phyloP scores from a whole-genome alignment of 2,329 filamentous ascomycete species.

The Aspergillus flavus region DNA sequence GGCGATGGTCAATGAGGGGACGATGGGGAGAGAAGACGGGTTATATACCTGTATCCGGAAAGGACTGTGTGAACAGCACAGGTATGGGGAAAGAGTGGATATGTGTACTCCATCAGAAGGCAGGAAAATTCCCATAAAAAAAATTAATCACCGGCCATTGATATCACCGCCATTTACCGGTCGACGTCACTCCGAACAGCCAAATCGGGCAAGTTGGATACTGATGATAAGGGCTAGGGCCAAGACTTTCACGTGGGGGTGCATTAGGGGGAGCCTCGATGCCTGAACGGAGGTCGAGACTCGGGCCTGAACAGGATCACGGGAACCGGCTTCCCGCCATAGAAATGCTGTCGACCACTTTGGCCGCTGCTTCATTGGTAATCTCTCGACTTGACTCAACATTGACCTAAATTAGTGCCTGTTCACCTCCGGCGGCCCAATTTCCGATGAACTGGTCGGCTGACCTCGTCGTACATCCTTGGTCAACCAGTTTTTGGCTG shows the following conservation, averaged over 20 bases:
- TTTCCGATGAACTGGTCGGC: conserved; percentile 15
- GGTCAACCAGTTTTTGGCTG: background rate
- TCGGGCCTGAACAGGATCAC: conserved; percentile 11
- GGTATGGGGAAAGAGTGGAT: conserved; percentile 11
- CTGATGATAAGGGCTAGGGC: conserved; percentile 29
- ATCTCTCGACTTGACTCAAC: background rate
- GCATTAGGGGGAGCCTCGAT: conserved; percentile 13
- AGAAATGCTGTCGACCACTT: background rate
- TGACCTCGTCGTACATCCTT: conserved; percentile 10
- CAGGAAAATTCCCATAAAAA: conserved; percentile 6
- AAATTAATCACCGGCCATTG: conserved; percentile 12
- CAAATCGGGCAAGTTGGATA: conserved; percentile 19
- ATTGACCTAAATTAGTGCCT: background rate
- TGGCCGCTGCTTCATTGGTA: background rate
- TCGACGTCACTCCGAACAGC: conserved; percentile 28
- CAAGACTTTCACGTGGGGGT: conserved; percentile 18
- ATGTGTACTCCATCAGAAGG: conserved; percentile 7
- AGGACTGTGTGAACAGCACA: conserved; percentile 9
- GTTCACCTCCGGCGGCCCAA: conserved; percentile 3
- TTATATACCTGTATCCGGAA: conserved; percentile 5
- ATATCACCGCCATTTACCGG: conserved; percentile 21
- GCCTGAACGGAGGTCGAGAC: conserved; percentile 17
- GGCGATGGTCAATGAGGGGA: conserved; percentile 2
- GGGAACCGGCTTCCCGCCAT: conserved; percentile 7
- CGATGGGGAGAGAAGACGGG: conserved; percentile 9